Evolutionary conservation across 805 yeast species (phyloP).

Genomic region (Yarrowia sp.): DNA sequence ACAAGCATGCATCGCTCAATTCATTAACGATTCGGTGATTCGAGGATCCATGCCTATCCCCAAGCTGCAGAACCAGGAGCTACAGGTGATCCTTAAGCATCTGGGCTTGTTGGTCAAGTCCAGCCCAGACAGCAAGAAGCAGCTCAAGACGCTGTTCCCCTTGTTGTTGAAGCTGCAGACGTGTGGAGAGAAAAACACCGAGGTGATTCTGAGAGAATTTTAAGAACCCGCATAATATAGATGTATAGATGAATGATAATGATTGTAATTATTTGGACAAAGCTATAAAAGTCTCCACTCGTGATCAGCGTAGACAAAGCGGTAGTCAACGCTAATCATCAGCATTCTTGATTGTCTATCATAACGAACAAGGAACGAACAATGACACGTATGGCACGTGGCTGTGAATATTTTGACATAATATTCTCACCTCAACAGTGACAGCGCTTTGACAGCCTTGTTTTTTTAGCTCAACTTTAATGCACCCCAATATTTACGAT

Average conservation of each 20-base stretch:
- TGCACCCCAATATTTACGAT: background rate
- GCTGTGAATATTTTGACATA: too few relatives aligned
- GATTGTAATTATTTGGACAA: too few relatives aligned
- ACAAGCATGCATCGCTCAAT: constrained; percentile 10
- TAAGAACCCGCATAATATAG: constrained; percentile 9
- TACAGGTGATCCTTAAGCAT: background rate
- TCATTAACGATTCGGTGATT: constrained; percentile 1
- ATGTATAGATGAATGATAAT: background rate
- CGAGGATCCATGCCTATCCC: constrained; percentile 27
- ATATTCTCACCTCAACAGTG: too few relatives aligned
- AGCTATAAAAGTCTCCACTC: too few relatives aligned
- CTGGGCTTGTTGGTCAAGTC: background rate
- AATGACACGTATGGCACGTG: background rate
- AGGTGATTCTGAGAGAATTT: constrained; percentile 12
- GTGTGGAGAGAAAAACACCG: background rate
- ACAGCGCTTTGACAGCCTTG: too few relatives aligned
- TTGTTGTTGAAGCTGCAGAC: constrained; percentile 9
- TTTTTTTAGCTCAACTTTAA: background rate
- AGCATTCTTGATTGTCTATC: too few relatives aligned
- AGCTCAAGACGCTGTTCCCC: constrained; percentile 14
- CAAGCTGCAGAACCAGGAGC: constrained; percentile 11
- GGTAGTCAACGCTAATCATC: too few relatives aligned
- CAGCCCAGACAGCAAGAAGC: constrained; percentile 5
- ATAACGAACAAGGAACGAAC: too few relatives aligned
- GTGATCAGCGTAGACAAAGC: too few relatives aligned